Evolutionary conservation across 1,284 basidiomycete species (phyloP).

Genomic region (Ustilago crameri): DNA sequence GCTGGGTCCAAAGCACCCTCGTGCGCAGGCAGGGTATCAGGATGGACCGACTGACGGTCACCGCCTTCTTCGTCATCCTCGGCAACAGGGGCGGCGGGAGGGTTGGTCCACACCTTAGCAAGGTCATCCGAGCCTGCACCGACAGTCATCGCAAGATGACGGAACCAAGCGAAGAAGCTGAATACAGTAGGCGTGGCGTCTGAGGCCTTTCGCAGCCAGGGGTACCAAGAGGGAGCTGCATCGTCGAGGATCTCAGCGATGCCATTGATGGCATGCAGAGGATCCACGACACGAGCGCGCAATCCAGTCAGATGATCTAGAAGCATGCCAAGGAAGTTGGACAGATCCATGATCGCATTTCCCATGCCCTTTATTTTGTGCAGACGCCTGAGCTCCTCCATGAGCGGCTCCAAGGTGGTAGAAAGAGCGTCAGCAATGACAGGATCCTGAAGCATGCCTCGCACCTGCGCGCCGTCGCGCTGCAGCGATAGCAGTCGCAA

Average conservation of each 20-base stretch:
- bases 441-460: conserved; percentile 60
- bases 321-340: conserved; percentile 45
- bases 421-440: conserved; percentile 53
- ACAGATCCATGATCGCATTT: conserved; percentile 47
- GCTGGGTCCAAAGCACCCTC: conserved; percentile 35
- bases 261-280: conserved; percentile 53
- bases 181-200: conserved; percentile 52
- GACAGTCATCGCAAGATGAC: conserved; percentile 58
- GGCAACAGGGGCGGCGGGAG: conserved; percentile 21
- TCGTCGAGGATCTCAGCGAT: conserved; percentile 63
- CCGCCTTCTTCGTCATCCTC: conserved; percentile 27
- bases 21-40: conserved; percentile 14
- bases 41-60: conserved; percentile 34
- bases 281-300: conserved; percentile 62
- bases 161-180: conserved; percentile 64
- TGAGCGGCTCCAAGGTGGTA: conserved; percentile 58
- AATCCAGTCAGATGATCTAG: conserved; percentile 61
- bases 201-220: conserved; percentile 49
- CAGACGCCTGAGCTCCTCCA: conserved; percentile 54
- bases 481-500: conserved; percentile 61
- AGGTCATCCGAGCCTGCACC: conserved; percentile 58
- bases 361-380: conserved; percentile 56
- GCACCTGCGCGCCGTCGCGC: conserved; percentile 62
- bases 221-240: conserved; percentile 54
- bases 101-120: conserved; percentile 54